These are phyloP conservation scores for Ambispora gerdemannii DNA, from an alignment of 192 early-diverging fungal species.

Conservation along the genomic window DNA sequence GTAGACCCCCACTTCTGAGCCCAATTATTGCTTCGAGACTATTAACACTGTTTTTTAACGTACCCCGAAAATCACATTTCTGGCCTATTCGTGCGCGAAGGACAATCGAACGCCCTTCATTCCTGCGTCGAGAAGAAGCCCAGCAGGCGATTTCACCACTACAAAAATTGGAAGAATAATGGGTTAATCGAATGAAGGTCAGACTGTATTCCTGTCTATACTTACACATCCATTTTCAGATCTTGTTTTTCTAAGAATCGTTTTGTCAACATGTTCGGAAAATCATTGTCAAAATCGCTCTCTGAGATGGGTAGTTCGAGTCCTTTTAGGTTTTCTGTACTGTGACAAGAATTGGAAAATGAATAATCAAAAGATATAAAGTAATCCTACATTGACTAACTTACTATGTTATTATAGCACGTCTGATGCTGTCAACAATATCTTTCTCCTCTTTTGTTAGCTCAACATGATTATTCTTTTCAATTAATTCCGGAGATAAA, in stretches of 20 bases:
- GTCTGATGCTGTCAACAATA: slow-evolving; percentile 24
- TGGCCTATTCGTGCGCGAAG: slow-evolving; percentile 21
- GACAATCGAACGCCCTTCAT: slow-evolving; percentile 29
- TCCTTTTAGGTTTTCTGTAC: slow-evolving; percentile 27
- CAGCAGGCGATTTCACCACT: slow-evolving; percentile 30
- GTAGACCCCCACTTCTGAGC: slow-evolving; percentile 25
- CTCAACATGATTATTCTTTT: slow-evolving; percentile 15
- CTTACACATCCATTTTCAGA: slow-evolving; percentile 32
- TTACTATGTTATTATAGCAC: slow-evolving; percentile 30
- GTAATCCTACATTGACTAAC: slow-evolving; percentile 12
- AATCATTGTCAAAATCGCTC: slow-evolving; percentile 27
- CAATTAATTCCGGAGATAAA: slow-evolving; percentile 27
- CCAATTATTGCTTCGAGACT: slow-evolving; percentile 28
- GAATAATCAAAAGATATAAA: slow-evolving; percentile 18
- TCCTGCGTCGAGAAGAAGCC: slow-evolving; percentile 10
- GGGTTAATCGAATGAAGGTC: slow-evolving; percentile 11
- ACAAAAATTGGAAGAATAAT: slow-evolving; percentile 17
- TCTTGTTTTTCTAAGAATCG: slow-evolving; percentile 28
- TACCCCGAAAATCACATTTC: slow-evolving; percentile 32
- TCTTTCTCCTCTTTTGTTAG: slow-evolving; percentile 29
- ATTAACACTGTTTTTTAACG: slow-evolving; percentile 30
- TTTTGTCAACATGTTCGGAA: slow-evolving; percentile 29
- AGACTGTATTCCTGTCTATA: slow-evolving; percentile 11
- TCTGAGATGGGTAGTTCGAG: slow-evolving; percentile 28
- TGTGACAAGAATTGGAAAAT: slow-evolving; percentile 10